Percentiles rank a stretch among this genome's conserved stretches.
phyloP scores from a whole-genome alignment of 352 stramenopile species.

The Phytopythium litorale region DNA sequence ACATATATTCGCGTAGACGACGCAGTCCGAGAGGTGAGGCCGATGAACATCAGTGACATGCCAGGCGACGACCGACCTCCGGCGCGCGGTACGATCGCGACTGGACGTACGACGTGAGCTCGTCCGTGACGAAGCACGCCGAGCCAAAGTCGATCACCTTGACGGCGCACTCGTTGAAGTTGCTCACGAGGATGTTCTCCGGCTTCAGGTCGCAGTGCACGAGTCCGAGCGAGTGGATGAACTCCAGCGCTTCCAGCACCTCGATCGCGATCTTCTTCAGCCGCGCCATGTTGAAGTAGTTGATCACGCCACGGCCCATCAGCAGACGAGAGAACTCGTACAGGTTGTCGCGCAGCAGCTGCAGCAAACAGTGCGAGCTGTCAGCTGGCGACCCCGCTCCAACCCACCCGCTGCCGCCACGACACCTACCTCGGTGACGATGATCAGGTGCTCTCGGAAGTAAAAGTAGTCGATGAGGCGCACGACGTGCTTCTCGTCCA shows the following conservation, averaged over 20 bases:
- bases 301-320: constrained; percentile 67
- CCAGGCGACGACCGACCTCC: constrained; percentile 86
- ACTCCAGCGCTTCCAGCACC: constrained; percentile 89
- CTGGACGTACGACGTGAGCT: constrained; percentile 97
- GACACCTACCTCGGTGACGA: constrained; percentile 93
- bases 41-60: constrained; percentile 11
- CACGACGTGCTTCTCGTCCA: constrained; percentile 93
- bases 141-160: constrained; percentile 99
- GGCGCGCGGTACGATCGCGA: constrained; percentile 96
- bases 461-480: constrained; percentile 95
- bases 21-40: background rate
- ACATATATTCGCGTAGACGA: background rate
- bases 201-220: constrained; percentile 99
- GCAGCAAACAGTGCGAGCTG: constrained; percentile 10
- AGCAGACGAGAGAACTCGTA: constrained; percentile 96
- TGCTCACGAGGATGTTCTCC: constrained; percentile 94
- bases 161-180: constrained; percentile 90
- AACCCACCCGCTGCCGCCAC: background rate
- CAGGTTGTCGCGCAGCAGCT: constrained; percentile 95
- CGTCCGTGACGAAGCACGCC: constrained; percentile 93
- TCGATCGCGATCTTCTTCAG: constrained; percentile 95
- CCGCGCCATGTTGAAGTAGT: constrained; percentile 94
- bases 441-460: constrained; percentile 93
- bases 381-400: background rate
- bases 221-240: constrained; percentile 88